phyloP scores from a whole-genome alignment of 2,329 filamentous ascomycete species.

The Leptographium procerum region DNA sequence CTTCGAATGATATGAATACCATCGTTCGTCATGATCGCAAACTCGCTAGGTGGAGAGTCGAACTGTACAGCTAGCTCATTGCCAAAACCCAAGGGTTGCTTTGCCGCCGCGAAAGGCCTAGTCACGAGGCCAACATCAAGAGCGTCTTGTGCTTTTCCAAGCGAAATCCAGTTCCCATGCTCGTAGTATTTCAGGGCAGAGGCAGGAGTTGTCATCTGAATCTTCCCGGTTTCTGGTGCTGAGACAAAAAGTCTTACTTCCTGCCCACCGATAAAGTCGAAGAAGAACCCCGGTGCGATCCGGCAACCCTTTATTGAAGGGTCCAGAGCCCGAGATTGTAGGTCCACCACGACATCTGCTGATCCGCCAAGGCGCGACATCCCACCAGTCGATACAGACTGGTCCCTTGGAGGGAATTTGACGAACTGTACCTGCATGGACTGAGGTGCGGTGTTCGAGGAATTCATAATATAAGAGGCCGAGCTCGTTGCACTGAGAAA shows the following conservation, averaged over 20 bases:
- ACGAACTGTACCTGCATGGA: slow-evolving; percentile 98
- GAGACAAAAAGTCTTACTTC: slow-evolving; percentile 61
- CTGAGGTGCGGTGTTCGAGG: slow-evolving; percentile 58
- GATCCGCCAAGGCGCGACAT: slow-evolving; percentile 14
- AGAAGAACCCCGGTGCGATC: slow-evolving; percentile 82
- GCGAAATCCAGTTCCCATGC: slow-evolving; percentile 65
- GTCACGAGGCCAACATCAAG: slow-evolving; percentile 73
- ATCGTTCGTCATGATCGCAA: slow-evolving; percentile 83
- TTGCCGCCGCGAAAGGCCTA: slow-evolving; percentile 57
- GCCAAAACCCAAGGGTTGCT: slow-evolving; percentile 67
- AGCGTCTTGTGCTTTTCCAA: slow-evolving; percentile 52
- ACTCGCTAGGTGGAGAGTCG: slow-evolving; percentile 67
- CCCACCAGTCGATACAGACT: slow-evolving; percentile 13
- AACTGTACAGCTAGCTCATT: slow-evolving; percentile 97
- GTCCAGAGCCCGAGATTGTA: slow-evolving; percentile 36
- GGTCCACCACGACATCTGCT: slow-evolving; percentile 31
- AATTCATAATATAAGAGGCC: slow-evolving; percentile 51
- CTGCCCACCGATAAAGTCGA: slow-evolving; percentile 54
- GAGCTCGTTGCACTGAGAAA: slow-evolving; percentile 85
- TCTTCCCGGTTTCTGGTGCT: slow-evolving; percentile 77
- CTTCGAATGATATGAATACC: slow-evolving; percentile 80
- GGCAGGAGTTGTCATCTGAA: slow-evolving; percentile 47
- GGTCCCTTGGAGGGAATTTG: slow-evolving; percentile 67
- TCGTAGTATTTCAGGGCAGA: slow-evolving; percentile 58
- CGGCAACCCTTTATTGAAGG: slow-evolving; percentile 41